These are phyloP conservation scores for Boletus subcaerulescens DNA, from an alignment of 768 basidiomycete species.

Conservation along the genomic window DNA sequence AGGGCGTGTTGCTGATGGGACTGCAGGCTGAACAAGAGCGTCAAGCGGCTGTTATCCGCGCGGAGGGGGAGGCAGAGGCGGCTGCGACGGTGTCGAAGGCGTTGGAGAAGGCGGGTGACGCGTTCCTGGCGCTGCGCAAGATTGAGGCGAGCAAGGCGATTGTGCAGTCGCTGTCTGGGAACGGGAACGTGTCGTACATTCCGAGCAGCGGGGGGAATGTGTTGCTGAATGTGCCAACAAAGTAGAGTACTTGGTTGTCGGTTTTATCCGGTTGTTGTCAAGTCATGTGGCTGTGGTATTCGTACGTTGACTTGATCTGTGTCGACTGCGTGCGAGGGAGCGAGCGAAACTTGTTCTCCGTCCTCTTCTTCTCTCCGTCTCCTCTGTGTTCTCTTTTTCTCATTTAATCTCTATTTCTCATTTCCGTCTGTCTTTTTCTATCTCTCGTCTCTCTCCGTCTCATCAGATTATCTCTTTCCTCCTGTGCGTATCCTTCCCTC, in stretches of 20 bases:
- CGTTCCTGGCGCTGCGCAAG: conserved; percentile 90
- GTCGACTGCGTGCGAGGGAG: conserved; percentile 23
- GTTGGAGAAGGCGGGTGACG: conserved; percentile 91
- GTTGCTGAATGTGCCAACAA: conserved; percentile 75
- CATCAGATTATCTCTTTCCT: conserved; percentile 41
- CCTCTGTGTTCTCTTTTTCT: conserved; percentile 31
- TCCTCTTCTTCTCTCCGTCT: conserved; percentile 11
- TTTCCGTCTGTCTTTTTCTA: conserved; percentile 37
- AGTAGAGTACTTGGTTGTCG: conserved; percentile 21
- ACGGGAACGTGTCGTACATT: conserved; percentile 87
- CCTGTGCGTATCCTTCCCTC: conserved; percentile 25
- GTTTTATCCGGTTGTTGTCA: neutral
- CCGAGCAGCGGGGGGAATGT: conserved; percentile 80
- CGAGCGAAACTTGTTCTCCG: conserved; percentile 14
- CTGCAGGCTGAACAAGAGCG: conserved; percentile 95
- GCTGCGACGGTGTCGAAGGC: conserved; percentile 90
- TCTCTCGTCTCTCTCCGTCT: conserved; percentile 33
- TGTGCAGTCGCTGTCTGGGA: conserved; percentile 74
- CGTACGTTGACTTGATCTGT: conserved; percentile 18
- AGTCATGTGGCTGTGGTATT: neutral
- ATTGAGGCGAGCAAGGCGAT: conserved; percentile 99
- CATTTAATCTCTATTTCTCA: conserved; percentile 31
- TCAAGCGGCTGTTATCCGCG: conserved; percentile 96
- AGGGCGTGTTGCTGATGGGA: conserved; percentile 18
- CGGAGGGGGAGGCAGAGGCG: conserved; percentile 98